Evolutionary conservation across 169 alveolate species (phyloP), one percentile per base, ranked within the genome.

Genomic region (Plasmodium berghei): DNA sequence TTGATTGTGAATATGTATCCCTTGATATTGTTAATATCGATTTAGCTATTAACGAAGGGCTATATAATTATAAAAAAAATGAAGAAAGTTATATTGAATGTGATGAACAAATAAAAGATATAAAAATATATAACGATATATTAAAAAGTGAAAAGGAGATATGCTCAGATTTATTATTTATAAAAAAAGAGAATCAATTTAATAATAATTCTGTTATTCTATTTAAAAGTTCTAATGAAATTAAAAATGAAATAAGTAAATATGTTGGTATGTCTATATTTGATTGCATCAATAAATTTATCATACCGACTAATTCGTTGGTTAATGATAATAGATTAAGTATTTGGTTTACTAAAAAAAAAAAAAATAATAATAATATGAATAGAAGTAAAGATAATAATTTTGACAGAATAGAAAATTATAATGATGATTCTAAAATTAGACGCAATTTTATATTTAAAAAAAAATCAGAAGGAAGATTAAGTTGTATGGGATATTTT

Each of bases 261-360:
- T 16, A n/a, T 46, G 42, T 86, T n/a, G 91, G 91, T n/a, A 59
- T 86, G 26, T 86, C 91, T 42, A 86, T 86, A 58, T 86, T 86
- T 58, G 28, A 86, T 22, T 70, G 70, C 22, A 28, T 86, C 40
- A 42, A 49, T 52, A 18, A 45, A 40, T 40, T 87, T 10, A 40
- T 58, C 18, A 16, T 34, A 8, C 91, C 91, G 1, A 22, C 87
- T 2, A 52, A 9, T 20, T 86, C 91, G 9, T 40, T 86, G 64
- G 42, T 86, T 10, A 86, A 56, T 58, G 91, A 86, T 42, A 46
- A 58, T 20, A 86, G 54, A 48, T 42, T 86, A 22, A 61, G 34
- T 26, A 22, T 86, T 14, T 86, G 91, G 91, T 86, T 86, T 64
- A 86, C 91, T 9, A 86, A 42, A 86, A 86, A 14, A 46, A 26